These are phyloP conservation scores for Coemansia sp. DNA, from an alignment of 192 early-diverging fungal genomes.

Conservation along the genomic window DNA sequence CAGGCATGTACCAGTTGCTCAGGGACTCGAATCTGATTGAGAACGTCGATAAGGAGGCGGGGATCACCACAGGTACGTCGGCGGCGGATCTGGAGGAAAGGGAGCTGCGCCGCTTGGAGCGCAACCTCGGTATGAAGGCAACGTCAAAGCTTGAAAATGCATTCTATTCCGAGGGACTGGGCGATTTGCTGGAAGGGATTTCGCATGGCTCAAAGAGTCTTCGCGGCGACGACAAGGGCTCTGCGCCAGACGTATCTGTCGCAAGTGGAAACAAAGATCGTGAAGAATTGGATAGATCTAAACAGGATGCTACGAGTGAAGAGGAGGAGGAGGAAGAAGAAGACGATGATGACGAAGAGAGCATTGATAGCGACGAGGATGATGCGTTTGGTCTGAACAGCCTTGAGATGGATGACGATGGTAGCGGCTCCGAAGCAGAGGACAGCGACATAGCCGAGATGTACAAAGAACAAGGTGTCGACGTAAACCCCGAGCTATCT, in stretches of 20 bases:
- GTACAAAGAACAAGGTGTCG: slow-evolving; percentile 30
- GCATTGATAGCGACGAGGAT: slow-evolving; percentile 7
- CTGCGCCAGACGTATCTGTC: slow-evolving; percentile 1
- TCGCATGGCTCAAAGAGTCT: slow-evolving; percentile 41
- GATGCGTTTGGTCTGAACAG: slow-evolving; percentile 39
- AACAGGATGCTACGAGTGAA: background rate
- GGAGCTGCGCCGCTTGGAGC: slow-evolving; percentile 55
- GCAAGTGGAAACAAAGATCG: background rate
- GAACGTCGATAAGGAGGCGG: slow-evolving; percentile 42
- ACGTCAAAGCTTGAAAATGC: slow-evolving; percentile 42
- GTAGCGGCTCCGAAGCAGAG: slow-evolving; percentile 29
- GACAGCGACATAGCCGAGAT: slow-evolving; percentile 55
- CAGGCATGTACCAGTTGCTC: slow-evolving; percentile 54
- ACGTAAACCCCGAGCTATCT: slow-evolving; percentile 24
- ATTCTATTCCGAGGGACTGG: slow-evolving; percentile 52
- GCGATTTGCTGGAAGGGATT: slow-evolving; percentile 41
- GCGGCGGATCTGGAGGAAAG: slow-evolving; percentile 54
- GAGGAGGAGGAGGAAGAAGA: slow-evolving; percentile 8
- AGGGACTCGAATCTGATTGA: slow-evolving; percentile 50
- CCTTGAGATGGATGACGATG: slow-evolving; percentile 22
- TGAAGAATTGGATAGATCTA: slow-evolving; percentile 4
- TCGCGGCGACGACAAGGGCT: background rate
- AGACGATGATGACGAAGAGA: background rate
- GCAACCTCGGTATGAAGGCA: slow-evolving; percentile 55
- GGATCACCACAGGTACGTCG: slow-evolving; percentile 9